phyloP scores from a whole-genome alignment of 1,284 basidiomycete genomes.

The Phylloporus sp. region DNA sequence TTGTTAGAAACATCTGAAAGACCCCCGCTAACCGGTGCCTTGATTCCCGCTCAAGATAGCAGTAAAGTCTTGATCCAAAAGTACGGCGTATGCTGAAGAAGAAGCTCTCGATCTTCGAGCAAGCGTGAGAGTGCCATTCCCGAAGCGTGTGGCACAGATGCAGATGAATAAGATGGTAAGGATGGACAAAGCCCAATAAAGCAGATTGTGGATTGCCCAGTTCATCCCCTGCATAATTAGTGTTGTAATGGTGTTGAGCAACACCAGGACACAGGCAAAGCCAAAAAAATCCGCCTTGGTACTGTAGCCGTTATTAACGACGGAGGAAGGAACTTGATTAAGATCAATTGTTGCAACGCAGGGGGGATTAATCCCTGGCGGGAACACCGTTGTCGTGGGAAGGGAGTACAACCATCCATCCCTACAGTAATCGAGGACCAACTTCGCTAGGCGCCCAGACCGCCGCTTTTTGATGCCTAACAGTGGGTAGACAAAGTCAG shows the following conservation, averaged over 20 bases:
- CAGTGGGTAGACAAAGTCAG: constrained; percentile 1
- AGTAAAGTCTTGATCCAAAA: neutral
- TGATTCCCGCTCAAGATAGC: neutral
- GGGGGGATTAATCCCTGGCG: neutral
- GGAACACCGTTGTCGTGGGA: neutral
- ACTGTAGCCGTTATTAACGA: neutral
- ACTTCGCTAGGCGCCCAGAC: neutral
- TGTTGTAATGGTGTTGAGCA: neutral
- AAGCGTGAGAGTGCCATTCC: neutral
- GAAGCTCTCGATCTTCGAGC: neutral
- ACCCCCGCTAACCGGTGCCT: neutral
- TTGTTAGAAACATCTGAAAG: neutral
- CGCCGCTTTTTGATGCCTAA: neutral
- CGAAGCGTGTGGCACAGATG: too few relatives aligned
- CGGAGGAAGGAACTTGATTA: neutral
- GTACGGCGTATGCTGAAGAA: neutral
- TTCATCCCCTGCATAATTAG: neutral
- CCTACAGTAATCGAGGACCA: constrained; percentile 2
- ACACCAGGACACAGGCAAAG: neutral
- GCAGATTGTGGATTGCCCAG: too few relatives aligned
- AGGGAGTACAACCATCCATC: neutral
- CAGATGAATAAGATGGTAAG: neutral
- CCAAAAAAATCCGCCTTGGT: neutral
- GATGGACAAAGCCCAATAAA: too few relatives aligned
- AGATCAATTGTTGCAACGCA: constrained; percentile 2